Percentiles rank a stretch among this genome's conserved stretches.
Evolutionary conservation across 441 rosid species (phyloP).

Genomic region (Adansonia madagascariensis): DNA sequence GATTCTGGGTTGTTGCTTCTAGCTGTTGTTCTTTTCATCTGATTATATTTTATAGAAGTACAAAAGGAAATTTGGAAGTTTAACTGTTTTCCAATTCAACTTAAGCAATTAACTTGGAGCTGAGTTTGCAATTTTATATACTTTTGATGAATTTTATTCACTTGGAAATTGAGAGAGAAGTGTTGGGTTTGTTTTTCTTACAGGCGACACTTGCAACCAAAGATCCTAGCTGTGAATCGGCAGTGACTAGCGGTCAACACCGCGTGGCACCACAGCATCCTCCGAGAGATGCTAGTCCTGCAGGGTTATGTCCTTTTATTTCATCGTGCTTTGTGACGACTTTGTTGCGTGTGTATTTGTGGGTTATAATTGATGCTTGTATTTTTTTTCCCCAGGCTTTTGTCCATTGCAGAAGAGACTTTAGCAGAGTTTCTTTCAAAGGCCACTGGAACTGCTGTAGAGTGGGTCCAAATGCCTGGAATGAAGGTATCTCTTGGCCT

Average conservation of each 20-base stretch:
- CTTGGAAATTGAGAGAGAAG: conserved; percentile 29
- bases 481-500: conserved; percentile 75
- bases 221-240: conserved; percentile 98
- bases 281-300: conserved; percentile 99
- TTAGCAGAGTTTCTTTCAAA: conserved; percentile 99
- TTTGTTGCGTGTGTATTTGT: conserved; percentile 30
- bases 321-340: conserved; percentile 36
- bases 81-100: background rate
- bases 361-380: conserved; percentile 35
- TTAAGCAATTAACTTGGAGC: background rate
- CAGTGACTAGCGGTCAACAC: conserved; percentile 95
- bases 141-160: background rate
- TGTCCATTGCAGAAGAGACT: conserved; percentile 99
- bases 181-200: conserved; percentile 33
- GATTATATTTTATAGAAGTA: conserved; percentile 2
- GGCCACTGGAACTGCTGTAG: conserved; percentile 99
- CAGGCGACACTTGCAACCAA: conserved; percentile 90
- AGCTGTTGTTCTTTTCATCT: conserved; percentile 10
- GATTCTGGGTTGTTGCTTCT: background rate
- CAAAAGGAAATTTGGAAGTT: conserved; percentile 1
- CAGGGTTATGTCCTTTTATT: conserved; percentile 77
- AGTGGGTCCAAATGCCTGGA: conserved; percentile 99
- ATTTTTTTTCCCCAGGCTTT: conserved; percentile 66
- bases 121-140: background rate
- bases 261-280: conserved; percentile 93